Evolutionary conservation across 768 basidiomycete species (phyloP), one percentile per base, ranked within the genome.

Genomic region (Pisolithus microcarpus): DNA sequence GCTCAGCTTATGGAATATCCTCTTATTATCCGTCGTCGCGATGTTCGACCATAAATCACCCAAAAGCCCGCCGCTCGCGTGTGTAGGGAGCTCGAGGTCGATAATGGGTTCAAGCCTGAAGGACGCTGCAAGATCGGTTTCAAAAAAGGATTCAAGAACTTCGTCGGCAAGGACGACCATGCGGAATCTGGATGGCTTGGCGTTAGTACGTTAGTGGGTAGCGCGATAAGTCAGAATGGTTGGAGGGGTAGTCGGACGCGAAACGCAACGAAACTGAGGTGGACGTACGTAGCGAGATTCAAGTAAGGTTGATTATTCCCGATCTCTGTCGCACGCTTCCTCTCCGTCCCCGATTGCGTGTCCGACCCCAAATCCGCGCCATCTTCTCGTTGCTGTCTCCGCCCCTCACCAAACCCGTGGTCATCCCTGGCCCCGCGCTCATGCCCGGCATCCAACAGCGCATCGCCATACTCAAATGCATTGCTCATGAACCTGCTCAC

Each of bases 141-240:
- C 93, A 60, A 97, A 99, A 77, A 99, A 99, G 1, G 88, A 86
- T 65, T 99, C 96, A 23, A 99, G 79, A 24, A 98, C 76, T 65
- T 97, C 94, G 57, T 98, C 96, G 1, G 95, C 94, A 8, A 99
- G 77, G 5, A 99, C 88, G 38, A 98, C 95, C 96, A 98, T 99
- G 7, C 96, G 84, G 82, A 99, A 99, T 7, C 91, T 91, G 57
- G 7, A 19, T 38, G 34, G 34, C 4, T 34, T 34, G 34, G 3
- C 34, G 34, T 34, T 34, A 52, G 36, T n/a, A 15, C 15, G 16
- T 61, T 28, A 55, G 48, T 49, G 45, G 62, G 46, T 43, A 43
- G 47, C 23, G 46, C 43, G 40, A n/a, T 7, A 19, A 46, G 34
- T 30, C 8, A 10, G 30, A 30, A 10, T 30, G 30, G 11, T 15